Base-by-base conservation (phyloP, 768 basidiomycete species). In the Podaxis sp. region DNA sequence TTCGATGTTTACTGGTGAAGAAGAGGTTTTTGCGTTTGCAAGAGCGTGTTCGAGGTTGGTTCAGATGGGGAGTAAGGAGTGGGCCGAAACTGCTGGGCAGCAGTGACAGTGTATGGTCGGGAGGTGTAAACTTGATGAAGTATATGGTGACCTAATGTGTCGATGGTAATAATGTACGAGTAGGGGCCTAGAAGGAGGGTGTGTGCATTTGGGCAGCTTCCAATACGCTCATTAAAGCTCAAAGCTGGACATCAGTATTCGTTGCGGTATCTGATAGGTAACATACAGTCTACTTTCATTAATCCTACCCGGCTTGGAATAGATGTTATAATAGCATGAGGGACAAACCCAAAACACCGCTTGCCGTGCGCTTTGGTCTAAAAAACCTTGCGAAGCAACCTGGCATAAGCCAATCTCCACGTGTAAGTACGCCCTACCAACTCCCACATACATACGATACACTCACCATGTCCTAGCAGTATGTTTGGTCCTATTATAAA, bases 1-100 rank as follows among this genome's bases (percentile, higher is more conserved):
- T 64, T 90, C 94, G 47, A 91, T 99, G 79, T 98, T 98, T 71
- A 90, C 89, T 0, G 96, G 96, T 3, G 96, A 98, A 69, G 97
- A 98, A 73, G 97, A 98, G 74, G 72, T 98, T 0, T 99, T 99
- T 71, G 97, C 97, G 0, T 99, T 98, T 73, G 95, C 94, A 11
- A 85, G 97, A 38, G 96, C 96, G 19, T 94, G 92, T 70, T 93
- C 91, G 24, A 82, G 93, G 49, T 77, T 94, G 17, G 90, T 93
- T 50, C 85, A 94, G 73, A 94, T 94, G 93, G 93, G 94, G 15
- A 94, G 92, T 71, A 89, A 82, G 67, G 91, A 95, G 67, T 96
- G 94, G 94, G 80, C 81, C 2, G 81, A 83, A 68, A 82, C 77
- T 27, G 79, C 81, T 38, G 82, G 82, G 15, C 68, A 71, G 41